These are phyloP conservation scores for Euphorbia corollata DNA, from an alignment of 441 rosid genomes.

Conservation along the genomic window DNA sequence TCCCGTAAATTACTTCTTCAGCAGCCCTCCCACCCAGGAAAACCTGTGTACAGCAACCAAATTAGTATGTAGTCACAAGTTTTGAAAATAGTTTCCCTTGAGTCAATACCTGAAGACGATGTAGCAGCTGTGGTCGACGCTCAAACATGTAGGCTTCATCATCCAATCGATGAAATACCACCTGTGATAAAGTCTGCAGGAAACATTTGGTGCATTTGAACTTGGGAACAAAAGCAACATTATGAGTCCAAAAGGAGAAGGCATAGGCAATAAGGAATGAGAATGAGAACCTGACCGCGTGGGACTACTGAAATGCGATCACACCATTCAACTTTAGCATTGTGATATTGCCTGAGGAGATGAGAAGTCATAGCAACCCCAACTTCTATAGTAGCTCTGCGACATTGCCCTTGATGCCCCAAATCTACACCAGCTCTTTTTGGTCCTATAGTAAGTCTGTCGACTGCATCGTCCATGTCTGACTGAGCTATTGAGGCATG, in stretches of 20 bases:
- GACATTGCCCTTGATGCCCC: slow-evolving; percentile 80
- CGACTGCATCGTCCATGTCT: slow-evolving; percentile 90
- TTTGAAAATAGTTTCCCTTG: slow-evolving; percentile 9
- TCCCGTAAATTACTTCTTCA: slow-evolving; percentile 81
- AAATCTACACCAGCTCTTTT: slow-evolving; percentile 68
- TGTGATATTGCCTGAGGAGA: slow-evolving; percentile 63
- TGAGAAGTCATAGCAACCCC: slow-evolving; percentile 86
- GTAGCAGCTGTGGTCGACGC: slow-evolving; percentile 78
- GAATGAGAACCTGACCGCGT: slow-evolving; percentile 70
- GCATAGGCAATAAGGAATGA: slow-evolving; percentile 20
- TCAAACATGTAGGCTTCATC: slow-evolving; percentile 88
- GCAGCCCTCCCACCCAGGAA: slow-evolving; percentile 96
- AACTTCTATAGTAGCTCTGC: slow-evolving; percentile 83
- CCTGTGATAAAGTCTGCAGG: slow-evolving; percentile 68
- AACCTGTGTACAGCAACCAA: slow-evolving; percentile 27
- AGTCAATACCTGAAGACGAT: slow-evolving; percentile 75
- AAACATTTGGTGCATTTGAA: slow-evolving; percentile 18
- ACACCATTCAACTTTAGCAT: slow-evolving; percentile 71
- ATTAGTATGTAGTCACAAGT: not conserved
- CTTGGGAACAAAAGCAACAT: not conserved
- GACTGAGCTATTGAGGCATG: slow-evolving; percentile 64
- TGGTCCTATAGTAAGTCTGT: slow-evolving; percentile 87
- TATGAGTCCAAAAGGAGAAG: not conserved
- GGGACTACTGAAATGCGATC: slow-evolving; percentile 84
- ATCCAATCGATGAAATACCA: slow-evolving; percentile 75